phyloP scores from a whole-genome alignment of 352 stramenopile genomes.

The Vaucheria bursata region DNA sequence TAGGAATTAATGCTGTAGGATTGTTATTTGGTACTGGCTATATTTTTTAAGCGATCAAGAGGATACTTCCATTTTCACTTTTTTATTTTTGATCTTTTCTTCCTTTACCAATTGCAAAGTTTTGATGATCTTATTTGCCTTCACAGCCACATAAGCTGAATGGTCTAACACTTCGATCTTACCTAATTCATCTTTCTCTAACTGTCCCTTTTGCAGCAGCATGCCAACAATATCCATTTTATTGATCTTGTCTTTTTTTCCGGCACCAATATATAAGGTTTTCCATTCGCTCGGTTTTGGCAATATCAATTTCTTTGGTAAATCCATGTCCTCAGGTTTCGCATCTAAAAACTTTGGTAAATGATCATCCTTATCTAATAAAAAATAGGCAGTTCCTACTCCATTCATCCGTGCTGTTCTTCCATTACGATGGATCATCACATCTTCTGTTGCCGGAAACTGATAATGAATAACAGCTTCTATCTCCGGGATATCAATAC shows the following conservation, averaged over 20 bases:
- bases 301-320: slow-evolving; percentile 3
- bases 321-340: background rate
- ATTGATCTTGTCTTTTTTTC: slow-evolving; percentile 1
- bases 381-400: background rate
- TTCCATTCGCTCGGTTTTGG: background rate
- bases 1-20: too few relatives aligned
- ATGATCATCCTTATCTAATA: background rate
- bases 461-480: background rate
- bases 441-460: background rate
- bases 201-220: background rate
- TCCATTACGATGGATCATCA: background rate
- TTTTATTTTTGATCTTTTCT: slow-evolving; percentile 5
- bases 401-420: background rate
- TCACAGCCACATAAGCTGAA: background rate
- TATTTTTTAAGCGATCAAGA: too few relatives aligned
- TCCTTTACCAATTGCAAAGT: background rate
- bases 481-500: background rate
- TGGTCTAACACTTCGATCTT: background rate
- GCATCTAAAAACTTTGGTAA: background rate
- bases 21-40: too few relatives aligned
- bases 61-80: background rate
- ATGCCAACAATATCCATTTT: slow-evolving; percentile 4
- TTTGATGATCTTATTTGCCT: background rate
- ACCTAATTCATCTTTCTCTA: background rate
- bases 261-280: background rate